These are phyloP conservation scores for Symbiodinium natans DNA, from an alignment of 73 alveolate genomes.

Conservation along the genomic window DNA sequence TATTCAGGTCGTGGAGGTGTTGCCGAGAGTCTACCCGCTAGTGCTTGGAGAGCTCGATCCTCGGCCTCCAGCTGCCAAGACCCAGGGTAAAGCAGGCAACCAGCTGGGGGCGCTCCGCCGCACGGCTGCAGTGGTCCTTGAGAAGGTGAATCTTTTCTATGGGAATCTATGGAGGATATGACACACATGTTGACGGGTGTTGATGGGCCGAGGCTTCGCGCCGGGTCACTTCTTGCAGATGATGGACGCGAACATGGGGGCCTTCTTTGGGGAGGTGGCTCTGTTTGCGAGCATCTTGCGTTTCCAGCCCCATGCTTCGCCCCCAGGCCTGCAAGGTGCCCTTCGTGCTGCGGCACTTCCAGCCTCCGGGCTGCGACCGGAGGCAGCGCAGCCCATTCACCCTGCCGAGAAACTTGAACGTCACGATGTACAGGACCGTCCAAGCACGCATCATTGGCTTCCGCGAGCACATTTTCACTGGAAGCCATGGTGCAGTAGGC, in stretches of 20 bases:
- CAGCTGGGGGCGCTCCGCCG: conserved; percentile 51
- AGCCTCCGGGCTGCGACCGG: conserved; percentile 82
- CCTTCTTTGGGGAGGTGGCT: conserved; percentile 78
- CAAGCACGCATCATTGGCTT: conserved; percentile 90
- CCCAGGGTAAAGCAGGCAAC: conserved; percentile 87
- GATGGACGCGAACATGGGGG: conserved; percentile 94
- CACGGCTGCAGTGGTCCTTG: background rate
- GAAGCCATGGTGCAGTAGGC: conserved; percentile 81
- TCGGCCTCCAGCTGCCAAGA: conserved; percentile 68
- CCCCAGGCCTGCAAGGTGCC: conserved; percentile 85
- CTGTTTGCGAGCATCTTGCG: too few species aligned
- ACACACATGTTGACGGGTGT: too few species aligned
- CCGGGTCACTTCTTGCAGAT: conserved; percentile 89
- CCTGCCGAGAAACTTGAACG: background rate
- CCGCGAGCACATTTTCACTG: conserved; percentile 88
- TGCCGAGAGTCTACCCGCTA: conserved; percentile 71
- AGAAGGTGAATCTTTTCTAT: too few species aligned
- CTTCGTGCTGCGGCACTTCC: conserved; percentile 73
- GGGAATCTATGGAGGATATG: too few species aligned
- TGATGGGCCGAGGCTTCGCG: conserved; percentile 31
- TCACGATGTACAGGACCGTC: conserved; percentile 21
- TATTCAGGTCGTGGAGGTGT: conserved; percentile 58
- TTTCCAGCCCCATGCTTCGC: background rate
- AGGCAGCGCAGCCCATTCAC: background rate
- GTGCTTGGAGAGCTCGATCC: conserved; percentile 79